Evolutionary conservation across 1,284 basidiomycete species (phyloP), one percentile per base, ranked within the genome.

Genomic region (Tetrapyrgos nigripes): DNA sequence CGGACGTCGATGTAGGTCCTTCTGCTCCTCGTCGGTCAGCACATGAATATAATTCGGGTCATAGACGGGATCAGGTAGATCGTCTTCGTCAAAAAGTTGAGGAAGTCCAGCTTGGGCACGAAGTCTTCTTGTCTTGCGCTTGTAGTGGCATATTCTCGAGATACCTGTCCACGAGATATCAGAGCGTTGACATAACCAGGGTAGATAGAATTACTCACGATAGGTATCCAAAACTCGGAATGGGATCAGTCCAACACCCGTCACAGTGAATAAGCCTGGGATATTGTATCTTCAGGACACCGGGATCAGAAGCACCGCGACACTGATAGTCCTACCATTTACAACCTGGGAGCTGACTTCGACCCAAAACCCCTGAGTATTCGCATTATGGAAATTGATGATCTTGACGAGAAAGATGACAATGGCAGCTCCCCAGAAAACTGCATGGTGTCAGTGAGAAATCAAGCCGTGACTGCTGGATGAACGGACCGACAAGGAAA

Each of bases 281-380:
- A 47, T 35, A 51, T 33, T 53, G 27, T 57, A 27, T 11, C 26
- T 33, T 33, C 21, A 45, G n/a, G n/a, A n/a, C n/a, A n/a, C n/a
- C n/a, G n/a, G n/a, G n/a, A n/a, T n/a, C n/a, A n/a, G n/a, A n/a
- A n/a, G n/a, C n/a, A n/a, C n/a, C n/a, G n/a, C 35, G 26, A 9
- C 47, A 49, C 31, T 33, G 27, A 31, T 33, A 26, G 43, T 62
- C 75, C 27, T 61, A 83, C 91, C 91, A 68, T 92, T 93, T 62
- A 81, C 85, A 37, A 94, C 80, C 72, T 96, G 93, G 24, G 86
- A 88, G 37, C 84, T 86, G 50, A 94, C 82, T 73, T 95, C 93
- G 44, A 90, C 79, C 89, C 89, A 92, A 61, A 86, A 88, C 5
- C 83, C 84, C 73, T 91, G 88, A 0, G 76, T 81, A 57, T 85